Percentiles rank a stretch among this genome's conserved stretches.
Evolutionary conservation across 345 rosid species (phyloP).

Genomic region (Arabidopsis arenosa): DNA sequence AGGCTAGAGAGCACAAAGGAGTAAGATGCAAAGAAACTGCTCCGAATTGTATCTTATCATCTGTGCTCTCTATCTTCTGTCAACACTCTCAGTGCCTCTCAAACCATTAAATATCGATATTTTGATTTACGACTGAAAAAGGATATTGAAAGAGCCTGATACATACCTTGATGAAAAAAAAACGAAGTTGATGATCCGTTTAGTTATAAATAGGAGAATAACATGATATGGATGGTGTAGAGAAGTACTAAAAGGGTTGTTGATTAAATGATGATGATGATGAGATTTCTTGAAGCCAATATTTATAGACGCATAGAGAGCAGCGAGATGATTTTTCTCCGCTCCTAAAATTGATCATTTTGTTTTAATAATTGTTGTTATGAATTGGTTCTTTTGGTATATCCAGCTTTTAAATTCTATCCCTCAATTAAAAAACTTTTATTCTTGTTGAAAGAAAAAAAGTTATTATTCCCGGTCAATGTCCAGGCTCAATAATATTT

Average conservation of each 20-base stretch:
- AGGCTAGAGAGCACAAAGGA: constrained; percentile 86
- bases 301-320: constrained; percentile 36
- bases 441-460: not conserved
- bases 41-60: constrained; percentile 49
- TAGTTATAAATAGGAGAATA: not conserved
- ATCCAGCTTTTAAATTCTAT: constrained; percentile 19
- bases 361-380: constrained; percentile 29
- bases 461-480: constrained; percentile 3
- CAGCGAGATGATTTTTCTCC: not conserved
- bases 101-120: not conserved
- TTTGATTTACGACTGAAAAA: not conserved
- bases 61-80: constrained; percentile 97
- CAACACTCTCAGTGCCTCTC: constrained; percentile 50
- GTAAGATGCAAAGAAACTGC: constrained; percentile 51
- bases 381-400: constrained; percentile 20
- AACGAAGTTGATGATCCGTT: not conserved
- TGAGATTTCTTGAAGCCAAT: constrained; percentile 25
- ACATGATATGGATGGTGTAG: not conserved
- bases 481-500: not conserved
- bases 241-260: constrained; percentile 13
- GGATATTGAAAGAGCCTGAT: not conserved
- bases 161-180: not conserved
- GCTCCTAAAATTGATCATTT: constrained; percentile 2
- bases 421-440: not conserved
- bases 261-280: constrained; percentile 32